phyloP scores from a whole-genome alignment of 2,329 filamentous ascomycete species.

The Diaporthe citrichinensis region DNA sequence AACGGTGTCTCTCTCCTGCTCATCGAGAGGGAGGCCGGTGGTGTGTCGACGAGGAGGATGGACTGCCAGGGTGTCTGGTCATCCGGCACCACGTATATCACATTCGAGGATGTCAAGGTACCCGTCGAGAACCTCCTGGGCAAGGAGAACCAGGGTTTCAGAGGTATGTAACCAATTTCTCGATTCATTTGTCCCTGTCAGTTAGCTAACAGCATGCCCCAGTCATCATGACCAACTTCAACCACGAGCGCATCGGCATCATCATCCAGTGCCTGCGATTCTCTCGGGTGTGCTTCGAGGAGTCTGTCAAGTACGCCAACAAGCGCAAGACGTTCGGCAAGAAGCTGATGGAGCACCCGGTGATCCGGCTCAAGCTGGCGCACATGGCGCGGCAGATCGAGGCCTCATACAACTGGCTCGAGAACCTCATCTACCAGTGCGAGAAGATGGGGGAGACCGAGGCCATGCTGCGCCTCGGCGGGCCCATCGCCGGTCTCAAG shows the following conservation, averaged over 20 bases:
- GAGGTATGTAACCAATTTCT: conserved; percentile 62
- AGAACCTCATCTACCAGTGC: conserved; percentile 95
- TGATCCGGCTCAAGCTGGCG: conserved; percentile 97
- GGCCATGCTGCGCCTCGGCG: conserved; percentile 95
- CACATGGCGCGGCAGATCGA: conserved; percentile 99
- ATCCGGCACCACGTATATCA: conserved; percentile 95
- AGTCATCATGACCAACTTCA: conserved; percentile 99
- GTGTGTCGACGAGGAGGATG: conserved; percentile 95
- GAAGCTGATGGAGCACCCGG: conserved; percentile 95
- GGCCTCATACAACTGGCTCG: conserved; percentile 96
- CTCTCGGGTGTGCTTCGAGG: conserved; percentile 96
- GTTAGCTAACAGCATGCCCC: conserved; percentile 41
- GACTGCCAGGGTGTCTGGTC: conserved; percentile 99
- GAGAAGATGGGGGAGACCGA: conserved; percentile 93
- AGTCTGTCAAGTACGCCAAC: conserved; percentile 95
- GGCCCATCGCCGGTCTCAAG: conserved; percentile 93
- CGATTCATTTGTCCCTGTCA: neutral
- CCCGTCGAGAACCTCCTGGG: conserved; percentile 98
- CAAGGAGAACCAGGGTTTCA: conserved; percentile 98
- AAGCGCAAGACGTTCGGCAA: conserved; percentile 98
- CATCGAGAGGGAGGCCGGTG: conserved; percentile 87
- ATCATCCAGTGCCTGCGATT: conserved; percentile 98
- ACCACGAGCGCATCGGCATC: conserved; percentile 98
- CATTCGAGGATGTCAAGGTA: conserved; percentile 99
- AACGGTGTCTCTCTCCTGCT: conserved; percentile 91